Percentiles rank a stretch among this genome's conserved stretches.
Evolutionary conservation across 805 yeast species (phyloP).

Genomic region (Wickerhamomyces hampshirensis): DNA sequence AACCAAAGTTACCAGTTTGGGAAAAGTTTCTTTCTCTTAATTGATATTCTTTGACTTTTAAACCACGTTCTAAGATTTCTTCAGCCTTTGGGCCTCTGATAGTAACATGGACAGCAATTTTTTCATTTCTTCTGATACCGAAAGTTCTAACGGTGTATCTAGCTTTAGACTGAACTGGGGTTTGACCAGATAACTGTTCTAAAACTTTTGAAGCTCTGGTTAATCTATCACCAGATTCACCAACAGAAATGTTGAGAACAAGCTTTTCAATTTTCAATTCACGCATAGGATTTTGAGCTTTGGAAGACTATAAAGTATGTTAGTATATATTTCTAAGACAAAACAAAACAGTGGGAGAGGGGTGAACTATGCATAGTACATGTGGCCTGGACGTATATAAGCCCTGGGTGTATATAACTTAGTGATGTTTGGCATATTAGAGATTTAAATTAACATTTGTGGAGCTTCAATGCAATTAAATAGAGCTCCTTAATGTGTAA

Average conservation of each 20-base stretch:
- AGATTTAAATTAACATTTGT: too few relatives aligned
- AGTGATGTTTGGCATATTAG: too few relatives aligned
- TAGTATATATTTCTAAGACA: constrained; percentile 14
- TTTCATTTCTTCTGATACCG: constrained; percentile 99
- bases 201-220: constrained; percentile 99
- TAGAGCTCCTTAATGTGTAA: too few relatives aligned
- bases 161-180: constrained; percentile 99
- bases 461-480: too few relatives aligned
- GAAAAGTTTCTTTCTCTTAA: constrained; percentile 92
- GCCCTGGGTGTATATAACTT: too few relatives aligned
- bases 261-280: constrained; percentile 98
- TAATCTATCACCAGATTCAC: constrained; percentile 99
- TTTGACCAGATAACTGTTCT: constrained; percentile 99
- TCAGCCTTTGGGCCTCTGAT: constrained; percentile 99
- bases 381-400: too few relatives aligned
- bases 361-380: too few relatives aligned
- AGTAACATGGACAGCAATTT: constrained; percentile 98
- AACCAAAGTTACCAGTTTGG: constrained; percentile 99
- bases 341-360: too few relatives aligned
- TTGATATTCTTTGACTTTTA: constrained; percentile 99
- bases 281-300: constrained; percentile 93
- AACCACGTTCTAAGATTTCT: constrained; percentile 99
- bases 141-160: constrained; percentile 99
- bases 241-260: constrained; percentile 99
- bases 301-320: constrained; percentile 35